phyloP scores from a whole-genome alignment of 305 asterid genomes.

The Euphrasia arctica region DNA sequence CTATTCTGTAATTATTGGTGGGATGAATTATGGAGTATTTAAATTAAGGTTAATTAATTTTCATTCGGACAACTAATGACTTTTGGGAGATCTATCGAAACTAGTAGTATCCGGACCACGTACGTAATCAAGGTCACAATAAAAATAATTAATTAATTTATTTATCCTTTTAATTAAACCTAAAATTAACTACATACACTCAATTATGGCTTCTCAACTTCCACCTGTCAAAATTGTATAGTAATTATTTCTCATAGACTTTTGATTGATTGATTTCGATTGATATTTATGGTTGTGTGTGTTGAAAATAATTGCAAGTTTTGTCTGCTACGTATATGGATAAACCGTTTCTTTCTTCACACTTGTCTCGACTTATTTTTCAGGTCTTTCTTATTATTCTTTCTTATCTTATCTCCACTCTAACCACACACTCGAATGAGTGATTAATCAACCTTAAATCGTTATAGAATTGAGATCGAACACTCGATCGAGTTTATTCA shows the following conservation, averaged over 20 bases:
- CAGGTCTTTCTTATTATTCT: no score
- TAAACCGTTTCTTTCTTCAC: neutral
- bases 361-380: no score
- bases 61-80: slow-evolving; percentile 37
- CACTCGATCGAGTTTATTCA: no score
- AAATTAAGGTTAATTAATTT: neutral
- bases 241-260: slow-evolving; percentile 6
- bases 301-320: neutral
- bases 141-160: no score
- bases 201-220: slow-evolving; percentile 27
- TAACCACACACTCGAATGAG: no score
- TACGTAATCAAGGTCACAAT: slow-evolving; percentile 25
- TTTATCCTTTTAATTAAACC: no score
- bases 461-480: no score
- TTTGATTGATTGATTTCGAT: neutral
- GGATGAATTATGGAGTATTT: no score
- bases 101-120: slow-evolving; percentile 31
- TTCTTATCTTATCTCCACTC: no score
- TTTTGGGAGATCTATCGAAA: slow-evolving; percentile 16
- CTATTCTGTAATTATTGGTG: no score
- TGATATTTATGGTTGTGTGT: no score
- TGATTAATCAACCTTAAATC: no score
- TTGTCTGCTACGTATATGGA: neutral
- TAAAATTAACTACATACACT: neutral
- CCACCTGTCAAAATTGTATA: slow-evolving; percentile 34